A percentile compares a stretch with the other conserved stretches of the same genome.
These are phyloP conservation scores for Combretum micranthum DNA, from an alignment of 345 rosid species.

Conservation along the genomic window DNA sequence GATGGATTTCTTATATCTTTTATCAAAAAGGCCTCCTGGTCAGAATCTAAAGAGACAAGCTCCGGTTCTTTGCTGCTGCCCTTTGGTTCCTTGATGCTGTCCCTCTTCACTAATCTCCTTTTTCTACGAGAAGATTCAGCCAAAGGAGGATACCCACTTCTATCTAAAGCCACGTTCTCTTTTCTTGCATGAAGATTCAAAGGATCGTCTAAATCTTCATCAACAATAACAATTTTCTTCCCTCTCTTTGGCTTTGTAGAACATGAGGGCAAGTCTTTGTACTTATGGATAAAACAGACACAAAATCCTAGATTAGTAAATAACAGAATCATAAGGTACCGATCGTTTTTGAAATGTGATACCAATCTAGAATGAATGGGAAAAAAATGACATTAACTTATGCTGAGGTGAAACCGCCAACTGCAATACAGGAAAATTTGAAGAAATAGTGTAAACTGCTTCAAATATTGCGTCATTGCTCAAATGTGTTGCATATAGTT, in stretches of 20 bases:
- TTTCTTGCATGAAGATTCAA: constrained; percentile 12
- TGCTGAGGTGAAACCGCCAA: not conserved
- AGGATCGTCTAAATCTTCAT: constrained; percentile 18
- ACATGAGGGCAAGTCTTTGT: constrained; percentile 22
- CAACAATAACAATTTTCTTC: constrained; percentile 17
- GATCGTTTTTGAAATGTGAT: too few relatives aligned
- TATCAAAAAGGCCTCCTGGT: constrained; percentile 23
- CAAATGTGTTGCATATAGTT: too few relatives aligned
- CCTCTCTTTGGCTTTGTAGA: constrained; percentile 21
- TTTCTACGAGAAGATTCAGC: constrained; percentile 37
- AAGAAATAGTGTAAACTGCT: not conserved
- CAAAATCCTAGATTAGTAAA: not conserved
- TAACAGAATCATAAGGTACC: too few relatives aligned
- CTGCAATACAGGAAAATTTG: not conserved
- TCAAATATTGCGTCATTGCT: too few relatives aligned
- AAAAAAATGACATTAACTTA: too few relatives aligned
- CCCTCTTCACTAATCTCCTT: constrained; percentile 41
- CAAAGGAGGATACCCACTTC: constrained; percentile 15
- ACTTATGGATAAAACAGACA: constrained; percentile 11
- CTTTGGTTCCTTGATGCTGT: constrained; percentile 20
- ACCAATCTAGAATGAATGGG: too few relatives aligned
- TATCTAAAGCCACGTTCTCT: constrained; percentile 20
- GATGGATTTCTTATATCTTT: not conserved
- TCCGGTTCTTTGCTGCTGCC: constrained; percentile 21
- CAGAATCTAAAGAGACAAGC: constrained; percentile 30